Evolutionary conservation across 495 filamentous ascomycete species (phyloP), one percentile per base, ranked within the genome.

Genomic region (Annulohypoxylon bovei): DNA sequence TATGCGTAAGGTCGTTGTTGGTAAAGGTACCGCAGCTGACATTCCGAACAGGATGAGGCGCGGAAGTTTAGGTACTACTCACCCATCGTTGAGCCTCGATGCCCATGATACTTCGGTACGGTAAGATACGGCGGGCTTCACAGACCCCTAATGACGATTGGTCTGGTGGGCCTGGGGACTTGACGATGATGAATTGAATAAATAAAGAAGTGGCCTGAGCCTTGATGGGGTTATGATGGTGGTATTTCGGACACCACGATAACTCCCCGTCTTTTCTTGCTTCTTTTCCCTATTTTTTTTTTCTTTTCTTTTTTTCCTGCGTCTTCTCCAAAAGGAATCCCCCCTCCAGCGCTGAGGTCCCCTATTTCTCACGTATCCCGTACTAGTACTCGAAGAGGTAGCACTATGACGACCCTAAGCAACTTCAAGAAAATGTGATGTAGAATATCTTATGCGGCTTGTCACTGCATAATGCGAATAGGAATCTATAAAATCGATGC

Each of bases 11-110:
- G 23, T 47, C 52, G 50, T 56, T 30, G 57, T 57, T 28, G 47
- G 47, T 12, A 33, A 55, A 44, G 14, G 27, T 28, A 20, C 62
- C 52, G 16, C 42, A 57, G 52, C 52, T 47, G 35, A 39, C 20
- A 49, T 57, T 52, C 25, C 62, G 25, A 33, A 16, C 11, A 40
- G 28, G 55, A 66, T 4, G 47, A 62, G 39, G 32, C 42, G 50
- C 56, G 25, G 55, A 65, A 23, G 22, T 25, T 40, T n/a, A 30
- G 27, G 27, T 18, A 16, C 8, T 20, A 77, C 75, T 75, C 59
- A 77, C 75, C 75, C 75, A 77, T 77, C 60, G 62, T 73, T 71
- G 62, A 68, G 65, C 73, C 53, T 62, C 58, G 62, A 66, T 68
- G 75, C 70, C 75, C 75, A 77, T 77, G 72, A 73, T 73, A 71